Base-by-base conservation (phyloP, 257 asterid genomes). In the Jacaranda copaia region DNA sequence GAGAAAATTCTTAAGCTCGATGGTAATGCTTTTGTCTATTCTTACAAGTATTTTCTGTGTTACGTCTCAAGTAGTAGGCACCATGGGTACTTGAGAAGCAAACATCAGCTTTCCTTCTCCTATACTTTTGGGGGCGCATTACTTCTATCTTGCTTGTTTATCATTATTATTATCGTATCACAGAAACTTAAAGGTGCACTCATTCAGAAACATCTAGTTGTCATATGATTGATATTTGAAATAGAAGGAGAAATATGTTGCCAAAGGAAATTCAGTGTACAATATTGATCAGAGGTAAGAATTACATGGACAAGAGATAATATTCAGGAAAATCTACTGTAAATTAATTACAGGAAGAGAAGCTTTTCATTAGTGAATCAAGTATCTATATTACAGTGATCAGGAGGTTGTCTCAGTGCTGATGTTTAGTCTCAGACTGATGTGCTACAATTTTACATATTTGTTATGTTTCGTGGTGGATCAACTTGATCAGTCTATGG, bases 21-120 rank as follows among this genome's bases (percentile, higher is more conserved):
- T 74, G 84, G 88, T 79, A 81, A 76, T 35, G 62, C 32, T 46
- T 68, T 46, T 35, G 18, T 55, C 45, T 66, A 20, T 39, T 57
- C 43, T 6, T 45, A 19, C 18, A 64, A 43, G 18, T 62, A 16
- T 5, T 45, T 52, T 18, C 9, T 18, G 60, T n/a, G n/a, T 61
- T 74, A 9, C 62, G 10, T 51, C 42, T 36, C 52, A 5, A 62
- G 42, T 53, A 53, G 15, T 70, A 48, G 35, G 7, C 51, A 20
- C 14, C 48, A 10, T 39, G 16, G 40, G 25, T 39, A 15, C 20
- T 52, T 20, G 36, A 19, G 68, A 25, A 42, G 19, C 80, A 5
- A 59, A 10, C 12, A 42, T 60, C 67, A 61, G 61, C 70, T 48
- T 4, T 38, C 20, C 6, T 42, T 62, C 52, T 65, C 40, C 19